A percentile compares a stretch with the other conserved stretches of the same genome.
phyloP scores from a whole-genome alignment of 108 stramenopile species.

The Skeletonema tropicum region DNA sequence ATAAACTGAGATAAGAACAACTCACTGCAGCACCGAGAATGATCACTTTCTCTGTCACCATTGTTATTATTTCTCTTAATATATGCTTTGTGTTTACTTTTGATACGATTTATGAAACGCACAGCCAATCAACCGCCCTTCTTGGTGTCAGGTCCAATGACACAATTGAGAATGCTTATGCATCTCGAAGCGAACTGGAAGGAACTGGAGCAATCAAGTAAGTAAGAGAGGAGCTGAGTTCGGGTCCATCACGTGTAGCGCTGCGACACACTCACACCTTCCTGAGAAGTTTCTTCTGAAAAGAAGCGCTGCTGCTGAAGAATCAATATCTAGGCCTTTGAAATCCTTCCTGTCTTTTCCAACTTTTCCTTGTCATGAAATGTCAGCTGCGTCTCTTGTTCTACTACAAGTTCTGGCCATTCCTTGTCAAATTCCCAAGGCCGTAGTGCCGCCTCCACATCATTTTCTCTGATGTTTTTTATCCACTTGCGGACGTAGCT shows the following conservation, averaged over 20 bases:
- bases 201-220: too few relatives aligned
- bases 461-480: conserved; percentile 49
- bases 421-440: conserved; percentile 64
- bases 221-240: not conserved
- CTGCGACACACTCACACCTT: not conserved
- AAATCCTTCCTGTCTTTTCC: conserved; percentile 34
- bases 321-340: not conserved
- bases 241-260: not conserved
- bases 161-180: not conserved
- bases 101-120: not conserved
- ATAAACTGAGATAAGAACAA: not conserved
- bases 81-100: not conserved
- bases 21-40: conserved; percentile 33
- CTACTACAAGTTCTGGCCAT: conserved; percentile 50
- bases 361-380: conserved; percentile 59
- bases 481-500: conserved; percentile 82
- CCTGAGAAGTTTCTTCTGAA: too few relatives aligned
- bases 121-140: not conserved
- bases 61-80: not conserved
- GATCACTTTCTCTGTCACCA: conserved; percentile 17
- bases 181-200: not conserved
- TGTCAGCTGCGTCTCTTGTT: conserved; percentile 59
- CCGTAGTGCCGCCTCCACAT: conserved; percentile 52
- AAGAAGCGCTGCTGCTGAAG: too few relatives aligned
- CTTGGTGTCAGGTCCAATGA: not conserved